Conservation (phyloP, 2,329 filamentous ascomycete genomes). For the Atkinsonella texensis region DNA sequence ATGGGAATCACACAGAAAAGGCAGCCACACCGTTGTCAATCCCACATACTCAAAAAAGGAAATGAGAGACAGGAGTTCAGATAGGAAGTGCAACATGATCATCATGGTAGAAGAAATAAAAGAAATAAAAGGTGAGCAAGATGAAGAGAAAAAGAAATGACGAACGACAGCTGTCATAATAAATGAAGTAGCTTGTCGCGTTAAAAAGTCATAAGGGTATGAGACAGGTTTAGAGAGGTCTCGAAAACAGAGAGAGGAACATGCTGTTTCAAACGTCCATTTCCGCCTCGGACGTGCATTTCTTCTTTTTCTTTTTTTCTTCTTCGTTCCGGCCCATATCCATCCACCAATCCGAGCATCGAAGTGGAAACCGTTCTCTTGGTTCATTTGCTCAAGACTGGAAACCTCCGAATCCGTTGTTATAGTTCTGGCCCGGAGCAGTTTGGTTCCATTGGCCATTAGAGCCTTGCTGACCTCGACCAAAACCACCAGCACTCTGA, state of each 20-base stretch:
- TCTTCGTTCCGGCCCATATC: constrained; percentile 3
- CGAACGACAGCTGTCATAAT: constrained; percentile 10
- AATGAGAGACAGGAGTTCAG: constrained; percentile 2
- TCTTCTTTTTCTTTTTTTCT: neutral
- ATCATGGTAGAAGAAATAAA: constrained; percentile 1
- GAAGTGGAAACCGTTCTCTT: constrained; percentile 2
- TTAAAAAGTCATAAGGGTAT: constrained; percentile 10
- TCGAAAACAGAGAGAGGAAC: constrained; percentile 8
- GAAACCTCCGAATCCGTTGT: constrained; percentile 50
- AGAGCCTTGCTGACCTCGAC: constrained; percentile 56
- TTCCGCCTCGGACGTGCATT: constrained; percentile 5
- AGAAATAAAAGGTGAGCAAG: constrained; percentile 3
- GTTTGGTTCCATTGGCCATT: constrained; percentile 44
- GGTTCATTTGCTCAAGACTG: constrained; percentile 35
- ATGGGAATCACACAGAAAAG: constrained; percentile 1
- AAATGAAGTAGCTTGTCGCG: constrained; percentile 9
- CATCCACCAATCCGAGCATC: constrained; percentile 4
- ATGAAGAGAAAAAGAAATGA: constrained; percentile 4
- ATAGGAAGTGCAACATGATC: constrained; percentile 3
- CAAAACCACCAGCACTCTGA: constrained; percentile 72
- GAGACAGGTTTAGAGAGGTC: constrained; percentile 11
- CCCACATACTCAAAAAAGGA: constrained; percentile 4
- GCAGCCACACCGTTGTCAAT: neutral
- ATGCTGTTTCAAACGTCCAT: constrained; percentile 9
- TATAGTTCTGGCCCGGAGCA: constrained; percentile 42